Evolutionary conservation across 192 early-diverging fungal genomes (phyloP).

Genomic region (Dispira parvispora): DNA sequence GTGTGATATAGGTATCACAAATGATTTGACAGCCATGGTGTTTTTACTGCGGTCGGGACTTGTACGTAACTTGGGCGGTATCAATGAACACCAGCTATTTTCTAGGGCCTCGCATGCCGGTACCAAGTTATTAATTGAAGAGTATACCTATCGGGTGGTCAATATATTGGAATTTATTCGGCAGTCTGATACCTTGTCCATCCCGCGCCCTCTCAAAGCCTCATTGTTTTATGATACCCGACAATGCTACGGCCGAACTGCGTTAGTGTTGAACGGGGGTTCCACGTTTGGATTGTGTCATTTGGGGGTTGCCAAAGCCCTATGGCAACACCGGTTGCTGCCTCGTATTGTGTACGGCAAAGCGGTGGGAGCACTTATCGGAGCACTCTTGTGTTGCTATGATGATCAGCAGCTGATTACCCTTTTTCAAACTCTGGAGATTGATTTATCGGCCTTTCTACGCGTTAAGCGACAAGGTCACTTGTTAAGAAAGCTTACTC

Average conservation of each 20-base stretch:
- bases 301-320: conserved; percentile 60
- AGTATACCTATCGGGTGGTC: conserved; percentile 55
- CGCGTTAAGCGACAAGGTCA: conserved; percentile 5
- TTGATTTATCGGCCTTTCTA: conserved; percentile 10
- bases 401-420: conserved; percentile 54
- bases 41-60: conserved; percentile 46
- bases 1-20: conserved; percentile 22
- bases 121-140: conserved; percentile 59
- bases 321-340: conserved; percentile 48
- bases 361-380: conserved; percentile 71
- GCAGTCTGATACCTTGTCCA: neutral
- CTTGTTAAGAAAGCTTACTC: conserved; percentile 38
- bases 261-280: conserved; percentile 74
- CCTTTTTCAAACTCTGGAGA: conserved; percentile 13
- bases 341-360: conserved; percentile 78
- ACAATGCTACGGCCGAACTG: conserved; percentile 62
- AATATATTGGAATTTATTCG: conserved; percentile 1
- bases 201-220: conserved; percentile 12
- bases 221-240: conserved; percentile 58
- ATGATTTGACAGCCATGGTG: conserved; percentile 38
- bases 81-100: conserved; percentile 45
- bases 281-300: conserved; percentile 76
- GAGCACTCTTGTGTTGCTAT: conserved; percentile 58
- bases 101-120: conserved; percentile 33
- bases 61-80: conserved; percentile 55